Evolutionary conservation across 768 basidiomycete species (phyloP).

Genomic region (Postia placenta): DNA sequence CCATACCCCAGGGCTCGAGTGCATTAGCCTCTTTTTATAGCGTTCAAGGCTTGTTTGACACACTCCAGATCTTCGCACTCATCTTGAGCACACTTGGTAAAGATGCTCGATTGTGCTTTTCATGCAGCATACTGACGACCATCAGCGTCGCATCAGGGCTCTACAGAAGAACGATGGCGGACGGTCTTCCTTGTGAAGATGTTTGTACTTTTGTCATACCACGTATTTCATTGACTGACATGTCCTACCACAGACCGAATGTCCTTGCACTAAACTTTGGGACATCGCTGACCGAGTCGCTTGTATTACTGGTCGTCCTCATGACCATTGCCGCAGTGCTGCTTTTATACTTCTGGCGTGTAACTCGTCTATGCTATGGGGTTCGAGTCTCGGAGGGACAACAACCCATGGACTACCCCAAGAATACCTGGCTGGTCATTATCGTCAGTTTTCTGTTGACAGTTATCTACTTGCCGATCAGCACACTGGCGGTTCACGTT

Average conservation of each 20-base stretch:
- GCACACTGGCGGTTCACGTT: constrained; percentile 72
- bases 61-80: constrained; percentile 66
- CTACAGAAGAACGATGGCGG: constrained; percentile 44
- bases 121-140: not conserved
- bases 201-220: constrained; percentile 32
- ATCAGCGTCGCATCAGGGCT: constrained; percentile 9
- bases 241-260: constrained; percentile 47
- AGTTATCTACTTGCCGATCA: constrained; percentile 68
- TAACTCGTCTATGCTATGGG: constrained; percentile 41
- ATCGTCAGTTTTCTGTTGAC: constrained; percentile 60
- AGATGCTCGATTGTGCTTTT: constrained; percentile 1
- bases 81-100: constrained; percentile 62
- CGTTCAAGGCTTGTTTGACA: constrained; percentile 61
- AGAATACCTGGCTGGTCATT: constrained; percentile 49
- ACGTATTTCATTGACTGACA: not conserved
- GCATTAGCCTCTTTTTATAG: constrained; percentile 64
- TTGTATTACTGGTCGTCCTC: constrained; percentile 55
- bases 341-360: constrained; percentile 53
- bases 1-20: constrained; percentile 55
- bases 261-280: constrained; percentile 71
- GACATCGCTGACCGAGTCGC: constrained; percentile 48
- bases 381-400: constrained; percentile 50
- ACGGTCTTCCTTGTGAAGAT: constrained; percentile 62
- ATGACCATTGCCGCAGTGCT: constrained; percentile 46
- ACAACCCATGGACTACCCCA: constrained; percentile 35